Evolutionary conservation across 768 basidiomycete species (phyloP).

Genomic region (Amanita pseudoporphyria): DNA sequence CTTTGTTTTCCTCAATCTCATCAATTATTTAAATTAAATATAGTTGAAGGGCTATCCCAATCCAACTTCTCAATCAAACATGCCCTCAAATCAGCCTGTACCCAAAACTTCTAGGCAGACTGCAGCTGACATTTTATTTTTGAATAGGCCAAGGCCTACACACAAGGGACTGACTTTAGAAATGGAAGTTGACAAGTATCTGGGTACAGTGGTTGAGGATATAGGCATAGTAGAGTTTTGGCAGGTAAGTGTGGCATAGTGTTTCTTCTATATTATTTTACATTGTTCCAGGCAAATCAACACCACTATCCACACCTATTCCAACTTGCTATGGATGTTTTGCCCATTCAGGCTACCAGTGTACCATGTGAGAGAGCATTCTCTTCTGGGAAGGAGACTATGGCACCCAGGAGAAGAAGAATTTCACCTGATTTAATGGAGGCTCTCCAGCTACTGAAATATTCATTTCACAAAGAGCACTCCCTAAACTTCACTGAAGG

Average conservation of each 20-base stretch:
- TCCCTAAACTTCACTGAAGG: slow-evolving; percentile 16
- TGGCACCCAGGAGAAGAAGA: slow-evolving; percentile 16
- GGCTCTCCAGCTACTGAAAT: slow-evolving; percentile 22
- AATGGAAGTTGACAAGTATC: slow-evolving; percentile 11
- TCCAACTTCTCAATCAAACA: no score
- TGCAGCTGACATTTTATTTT: no score
- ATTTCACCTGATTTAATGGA: slow-evolving; percentile 18
- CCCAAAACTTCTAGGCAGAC: no score
- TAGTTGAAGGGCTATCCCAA: no score
- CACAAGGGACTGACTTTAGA: slow-evolving; percentile 8
- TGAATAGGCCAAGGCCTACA: no score
- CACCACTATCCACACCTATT: slow-evolving; percentile 18
- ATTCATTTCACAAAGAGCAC: slow-evolving; percentile 14
- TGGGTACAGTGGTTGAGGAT: background rate
- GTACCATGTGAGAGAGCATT: no score
- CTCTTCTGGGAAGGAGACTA: no score
- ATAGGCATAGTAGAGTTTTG: background rate
- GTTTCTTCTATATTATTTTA: background rate
- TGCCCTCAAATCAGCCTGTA: no score
- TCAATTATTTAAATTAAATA: no score
- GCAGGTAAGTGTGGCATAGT: background rate
- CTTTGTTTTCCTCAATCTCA: no score
- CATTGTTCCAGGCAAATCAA: background rate
- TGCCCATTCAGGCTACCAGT: no score
- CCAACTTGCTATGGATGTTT: slow-evolving; percentile 19